Evolutionary conservation across 176 grass and related monocot genomes (phyloP).

Genomic region (Guadua angustifolia): DNA sequence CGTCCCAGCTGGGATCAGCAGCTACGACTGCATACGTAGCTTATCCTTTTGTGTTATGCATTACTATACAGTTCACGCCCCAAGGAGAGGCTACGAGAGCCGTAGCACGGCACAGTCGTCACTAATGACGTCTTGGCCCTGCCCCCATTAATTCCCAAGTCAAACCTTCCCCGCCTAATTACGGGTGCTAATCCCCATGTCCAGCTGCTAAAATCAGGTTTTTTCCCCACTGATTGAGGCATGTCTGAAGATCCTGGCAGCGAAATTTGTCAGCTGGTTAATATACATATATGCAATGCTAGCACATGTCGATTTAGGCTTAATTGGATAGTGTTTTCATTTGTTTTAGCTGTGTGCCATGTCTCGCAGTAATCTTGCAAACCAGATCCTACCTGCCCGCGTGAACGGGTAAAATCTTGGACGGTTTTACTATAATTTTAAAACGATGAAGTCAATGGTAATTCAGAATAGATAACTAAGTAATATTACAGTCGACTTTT

Average conservation of each 20-base stretch:
- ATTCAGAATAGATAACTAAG: no score
- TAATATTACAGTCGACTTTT: no score
- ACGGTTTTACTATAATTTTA: no score
- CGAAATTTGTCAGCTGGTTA: neutral
- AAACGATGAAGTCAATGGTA: no score
- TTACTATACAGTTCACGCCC: neutral
- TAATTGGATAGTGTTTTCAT: neutral
- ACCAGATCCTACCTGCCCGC: no score
- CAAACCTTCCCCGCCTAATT: neutral
- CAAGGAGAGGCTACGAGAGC: conserved; percentile 24
- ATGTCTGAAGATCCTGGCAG: neutral
- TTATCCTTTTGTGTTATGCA: neutral
- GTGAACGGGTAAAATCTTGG: no score
- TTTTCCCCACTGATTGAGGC: neutral
- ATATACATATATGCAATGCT: neutral
- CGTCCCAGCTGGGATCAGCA: conserved; percentile 16
- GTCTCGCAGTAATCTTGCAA: no score
- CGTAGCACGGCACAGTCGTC: conserved; percentile 24
- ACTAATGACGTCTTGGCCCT: conserved; percentile 18
- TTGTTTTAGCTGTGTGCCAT: no score
- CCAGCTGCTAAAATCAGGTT: neutral
- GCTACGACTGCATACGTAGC: neutral
- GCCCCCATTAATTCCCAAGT: neutral
- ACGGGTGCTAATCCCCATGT: neutral
- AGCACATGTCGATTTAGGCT: neutral